Evolutionary conservation across 805 yeast genomes (phyloP).

Genomic region (Spathaspora girioi): DNA sequence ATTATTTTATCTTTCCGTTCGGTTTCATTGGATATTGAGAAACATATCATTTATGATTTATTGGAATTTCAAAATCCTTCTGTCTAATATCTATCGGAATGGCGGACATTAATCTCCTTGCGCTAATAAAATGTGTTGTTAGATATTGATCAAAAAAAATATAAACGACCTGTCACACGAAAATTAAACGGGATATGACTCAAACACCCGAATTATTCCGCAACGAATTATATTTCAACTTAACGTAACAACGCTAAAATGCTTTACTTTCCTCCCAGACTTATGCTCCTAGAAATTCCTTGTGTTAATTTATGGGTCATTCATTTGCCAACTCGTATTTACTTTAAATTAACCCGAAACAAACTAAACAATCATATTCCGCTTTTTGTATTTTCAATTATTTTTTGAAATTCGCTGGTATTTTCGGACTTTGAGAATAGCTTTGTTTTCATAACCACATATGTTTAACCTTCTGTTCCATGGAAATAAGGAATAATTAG

Average conservation of each 20-base stretch:
- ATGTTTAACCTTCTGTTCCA: background rate
- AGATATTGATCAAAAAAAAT: background rate
- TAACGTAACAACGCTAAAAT: background rate
- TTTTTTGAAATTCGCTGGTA: too few species aligned
- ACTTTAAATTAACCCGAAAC: background rate
- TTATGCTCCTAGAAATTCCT: background rate
- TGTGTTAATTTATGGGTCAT: background rate
- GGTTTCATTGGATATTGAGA: too few species aligned
- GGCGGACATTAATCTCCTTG: background rate
- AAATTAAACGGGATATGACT: background rate
- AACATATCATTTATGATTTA: too few species aligned
- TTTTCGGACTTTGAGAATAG: background rate
- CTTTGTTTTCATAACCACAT: too few species aligned
- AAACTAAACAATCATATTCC: background rate
- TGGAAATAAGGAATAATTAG: background rate
- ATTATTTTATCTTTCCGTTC: too few species aligned
- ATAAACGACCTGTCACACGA: background rate
- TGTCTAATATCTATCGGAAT: background rate
- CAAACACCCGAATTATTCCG: background rate
- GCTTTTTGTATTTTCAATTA: background rate
- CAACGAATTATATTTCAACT: background rate
- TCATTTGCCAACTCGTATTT: background rate
- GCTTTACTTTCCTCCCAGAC: background rate
- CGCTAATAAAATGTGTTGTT: too few species aligned
- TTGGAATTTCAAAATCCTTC: too few species aligned